Evolutionary conservation across 768 basidiomycete genomes (phyloP), one percentile per base, ranked within the genome.

Genomic region (Leccinum pellstonianum): DNA sequence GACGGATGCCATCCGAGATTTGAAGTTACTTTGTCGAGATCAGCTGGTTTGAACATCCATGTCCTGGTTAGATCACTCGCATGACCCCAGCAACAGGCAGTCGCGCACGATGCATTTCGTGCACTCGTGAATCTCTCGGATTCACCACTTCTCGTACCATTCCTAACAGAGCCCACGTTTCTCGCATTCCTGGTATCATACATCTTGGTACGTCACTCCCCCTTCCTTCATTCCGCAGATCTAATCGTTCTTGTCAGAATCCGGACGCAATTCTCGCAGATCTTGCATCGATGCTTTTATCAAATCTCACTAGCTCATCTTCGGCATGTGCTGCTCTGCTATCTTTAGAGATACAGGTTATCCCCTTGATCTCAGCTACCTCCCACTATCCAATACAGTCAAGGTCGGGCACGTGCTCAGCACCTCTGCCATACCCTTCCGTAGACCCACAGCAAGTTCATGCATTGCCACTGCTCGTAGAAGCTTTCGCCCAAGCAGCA

Each of bases 251-350:
- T 27, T 23, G 43, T 9, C 66, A 98, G 95, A 90, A 94, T 74
- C 89, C 92, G n/a, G 85, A 89, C 61, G 86, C 95, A 10, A 86
- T 89, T 58, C 87, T 98, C 27, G 93, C 94, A 35, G 95, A 98
- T 78, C 85, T 98, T 19, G 93, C 95, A 3, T 83, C 93, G n/a
- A 98, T 98, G 96, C 80, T 98, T 1, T 81, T 98, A 10, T 96
- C 95, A n/a, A 98, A 98, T 76, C 77, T 97, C 35, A 91, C 93
- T 9, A 82, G 90, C 5, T 86, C 91, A 48, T 80, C 90, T 2
- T 74, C 82, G 0, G 82, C 90, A 55, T 88, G 91, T 64, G 77
- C 82, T 10, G 72, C 80, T 8, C 72, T 98, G 9, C 76, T 93
- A 5, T 77, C 78, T 1, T 76, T 95, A 48, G 83, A 83, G 59